Evolutionary conservation across 768 basidiomycete genomes (phyloP).

Genomic region (Lactarius sp.): DNA sequence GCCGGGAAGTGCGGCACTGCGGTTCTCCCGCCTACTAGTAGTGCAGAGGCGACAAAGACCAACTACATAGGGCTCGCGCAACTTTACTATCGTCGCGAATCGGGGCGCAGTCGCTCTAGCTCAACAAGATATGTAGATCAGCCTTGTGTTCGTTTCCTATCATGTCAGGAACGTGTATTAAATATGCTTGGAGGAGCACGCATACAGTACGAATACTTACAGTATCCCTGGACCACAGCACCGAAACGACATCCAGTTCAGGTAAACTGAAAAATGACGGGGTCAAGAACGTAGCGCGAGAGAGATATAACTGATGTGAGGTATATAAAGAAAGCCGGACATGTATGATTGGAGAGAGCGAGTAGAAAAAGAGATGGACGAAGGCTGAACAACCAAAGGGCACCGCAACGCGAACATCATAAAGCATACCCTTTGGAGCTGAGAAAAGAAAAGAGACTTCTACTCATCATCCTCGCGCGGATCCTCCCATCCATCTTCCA

Average conservation of each 20-base stretch:
- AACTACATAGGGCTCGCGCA: slow-evolving; percentile 34
- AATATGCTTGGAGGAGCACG: neutral
- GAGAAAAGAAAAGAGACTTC: neutral
- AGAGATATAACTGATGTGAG: neutral
- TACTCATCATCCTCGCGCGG: neutral
- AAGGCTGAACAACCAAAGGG: neutral
- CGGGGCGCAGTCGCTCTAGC: neutral
- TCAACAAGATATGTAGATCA: neutral
- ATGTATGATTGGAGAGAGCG: neutral
- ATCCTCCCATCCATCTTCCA: slow-evolving; percentile 11
- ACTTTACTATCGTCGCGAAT: slow-evolving; percentile 53
- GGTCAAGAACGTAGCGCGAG: neutral
- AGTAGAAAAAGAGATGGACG: neutral
- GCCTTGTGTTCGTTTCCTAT: neutral
- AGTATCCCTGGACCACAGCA: neutral
- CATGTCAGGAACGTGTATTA: neutral
- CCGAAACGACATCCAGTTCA: too few species aligned
- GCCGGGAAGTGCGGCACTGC: slow-evolving; percentile 54
- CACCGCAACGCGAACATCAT: neutral
- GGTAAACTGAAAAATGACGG: neutral
- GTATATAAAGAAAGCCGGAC: neutral
- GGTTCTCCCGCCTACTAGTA: slow-evolving; percentile 41
- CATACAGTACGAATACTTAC: neutral
- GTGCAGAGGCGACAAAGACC: slow-evolving; percentile 39
- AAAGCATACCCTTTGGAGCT: neutral